Percentiles rank a stretch among this genome's conserved stretches.
Conservation (phyloP, 169 alveolate species). For the Cryptosporidium felis region DNA sequence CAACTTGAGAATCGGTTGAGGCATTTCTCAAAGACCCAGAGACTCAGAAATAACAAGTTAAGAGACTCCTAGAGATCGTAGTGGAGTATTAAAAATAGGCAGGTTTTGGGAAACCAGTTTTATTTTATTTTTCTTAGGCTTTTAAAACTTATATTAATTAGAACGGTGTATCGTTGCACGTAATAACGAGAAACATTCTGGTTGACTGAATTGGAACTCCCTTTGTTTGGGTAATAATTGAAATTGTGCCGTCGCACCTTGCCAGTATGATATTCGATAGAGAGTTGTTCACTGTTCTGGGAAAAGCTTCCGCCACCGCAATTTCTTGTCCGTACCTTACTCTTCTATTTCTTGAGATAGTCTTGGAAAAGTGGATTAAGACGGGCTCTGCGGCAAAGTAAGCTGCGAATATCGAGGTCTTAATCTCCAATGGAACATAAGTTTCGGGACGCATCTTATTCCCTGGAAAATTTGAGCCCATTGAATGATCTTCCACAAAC, state of each 20-base stretch:
- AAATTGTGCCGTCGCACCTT: conserved; percentile 69
- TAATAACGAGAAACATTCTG: conserved; percentile 59
- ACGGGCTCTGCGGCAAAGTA: conserved; percentile 64
- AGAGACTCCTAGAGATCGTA: background rate
- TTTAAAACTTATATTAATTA: background rate
- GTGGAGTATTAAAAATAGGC: background rate
- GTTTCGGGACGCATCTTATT: conserved; percentile 24
- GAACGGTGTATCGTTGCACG: conserved; percentile 32
- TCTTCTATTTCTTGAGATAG: conserved; percentile 53
- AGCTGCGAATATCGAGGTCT: conserved; percentile 62
- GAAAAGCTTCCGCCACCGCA: conserved; percentile 27
- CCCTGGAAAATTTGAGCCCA: background rate
- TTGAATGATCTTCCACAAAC: background rate
- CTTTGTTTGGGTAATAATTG: conserved; percentile 54
- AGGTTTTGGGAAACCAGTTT: background rate
- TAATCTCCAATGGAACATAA: conserved; percentile 38
- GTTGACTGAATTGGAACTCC: conserved; percentile 67
- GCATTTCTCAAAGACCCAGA: background rate
- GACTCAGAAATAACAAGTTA: background rate
- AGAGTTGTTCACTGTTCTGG: conserved; percentile 20
- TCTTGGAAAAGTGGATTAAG: conserved; percentile 50
- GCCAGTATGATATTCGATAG: conserved; percentile 26
- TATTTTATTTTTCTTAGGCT: background rate
- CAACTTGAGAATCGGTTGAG: background rate
- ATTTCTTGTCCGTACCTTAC: conserved; percentile 69